These are phyloP conservation scores for Daldinia bambusicola DNA, from an alignment of 495 filamentous ascomycete species.

Conservation along the genomic window DNA sequence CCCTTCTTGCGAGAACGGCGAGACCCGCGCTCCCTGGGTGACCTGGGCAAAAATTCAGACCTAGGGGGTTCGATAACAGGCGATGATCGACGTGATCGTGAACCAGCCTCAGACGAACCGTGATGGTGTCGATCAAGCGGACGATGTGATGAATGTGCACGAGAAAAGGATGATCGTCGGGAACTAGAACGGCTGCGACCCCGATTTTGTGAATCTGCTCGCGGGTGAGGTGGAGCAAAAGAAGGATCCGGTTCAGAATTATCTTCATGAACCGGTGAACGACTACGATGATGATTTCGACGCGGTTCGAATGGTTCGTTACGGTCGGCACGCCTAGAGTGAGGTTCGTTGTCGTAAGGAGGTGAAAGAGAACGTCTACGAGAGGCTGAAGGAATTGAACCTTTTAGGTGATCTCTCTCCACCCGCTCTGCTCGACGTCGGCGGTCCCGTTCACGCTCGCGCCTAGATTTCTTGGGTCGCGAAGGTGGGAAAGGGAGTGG, in stretches of 20 bases:
- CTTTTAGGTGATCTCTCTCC: conserved; percentile 38
- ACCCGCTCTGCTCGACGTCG: conserved; percentile 44
- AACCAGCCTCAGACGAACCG: conserved; percentile 51
- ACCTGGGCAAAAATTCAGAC: conserved; percentile 45
- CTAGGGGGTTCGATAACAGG: conserved; percentile 45
- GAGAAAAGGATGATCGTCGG: conserved; percentile 53
- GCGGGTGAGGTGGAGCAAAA: conserved; percentile 25
- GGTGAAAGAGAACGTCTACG: conserved; percentile 44
- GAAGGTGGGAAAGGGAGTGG: conserved; percentile 42
- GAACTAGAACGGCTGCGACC: conserved; percentile 43
- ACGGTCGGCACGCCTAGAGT: conserved; percentile 38
- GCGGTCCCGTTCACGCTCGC: conserved; percentile 46
- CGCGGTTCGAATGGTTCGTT: conserved; percentile 31
- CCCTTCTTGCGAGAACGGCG: conserved; percentile 49
- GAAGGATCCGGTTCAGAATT: conserved; percentile 33
- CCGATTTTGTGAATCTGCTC: conserved; percentile 37
- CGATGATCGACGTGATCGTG: conserved; percentile 51
- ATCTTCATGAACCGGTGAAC: conserved; percentile 46
- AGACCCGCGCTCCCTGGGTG: conserved; percentile 45
- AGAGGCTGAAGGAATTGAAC: conserved; percentile 30
- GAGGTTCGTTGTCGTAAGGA: conserved; percentile 39
- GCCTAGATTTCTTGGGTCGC: conserved; percentile 46
- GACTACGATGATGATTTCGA: conserved; percentile 45
- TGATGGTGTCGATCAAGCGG: conserved; percentile 48
- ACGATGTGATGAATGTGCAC: conserved; percentile 48